Evolutionary conservation across 2,329 filamentous ascomycete species (phyloP).

Genomic region (Fusarium pseudograminearum): DNA sequence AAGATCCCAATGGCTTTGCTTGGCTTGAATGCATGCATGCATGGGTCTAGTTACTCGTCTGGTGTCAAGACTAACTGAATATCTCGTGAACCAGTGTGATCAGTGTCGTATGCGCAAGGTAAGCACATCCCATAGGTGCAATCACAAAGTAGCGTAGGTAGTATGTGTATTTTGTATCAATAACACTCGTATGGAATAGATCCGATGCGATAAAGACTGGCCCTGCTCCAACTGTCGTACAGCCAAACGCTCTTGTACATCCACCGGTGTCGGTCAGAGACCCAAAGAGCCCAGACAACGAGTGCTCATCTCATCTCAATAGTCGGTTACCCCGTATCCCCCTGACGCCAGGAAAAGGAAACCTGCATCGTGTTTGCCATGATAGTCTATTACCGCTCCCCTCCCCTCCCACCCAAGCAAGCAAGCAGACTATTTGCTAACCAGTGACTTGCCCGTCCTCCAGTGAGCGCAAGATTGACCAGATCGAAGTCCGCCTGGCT

Average conservation of each 20-base stretch:
- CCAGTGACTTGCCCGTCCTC: neutral
- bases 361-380: conserved; percentile 6
- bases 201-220: conserved; percentile 69
- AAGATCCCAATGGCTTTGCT: neutral
- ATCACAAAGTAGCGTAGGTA: conserved; percentile 18
- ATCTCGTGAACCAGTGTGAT: conserved; percentile 55
- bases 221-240: conserved; percentile 70
- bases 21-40: neutral
- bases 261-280: conserved; percentile 65
- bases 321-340: conserved; percentile 57
- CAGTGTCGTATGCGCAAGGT: conserved; percentile 59
- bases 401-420: neutral
- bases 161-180: conserved; percentile 22
- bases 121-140: conserved; percentile 35
- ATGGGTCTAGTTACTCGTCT: neutral
- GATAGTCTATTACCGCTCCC: neutral
- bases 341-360: neutral
- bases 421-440: conserved; percentile 15
- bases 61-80: conserved; percentile 9
- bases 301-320: conserved; percentile 71
- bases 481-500: conserved; percentile 59
- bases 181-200: conserved; percentile 54
- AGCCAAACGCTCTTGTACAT: conserved; percentile 65
- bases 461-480: conserved; percentile 67
- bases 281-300: conserved; percentile 67